Percentiles rank a stretch among this genome's conserved stretches.
Conservation (phyloP, 108 stramenopile genomes). For the Ochromonas danica region DNA sequence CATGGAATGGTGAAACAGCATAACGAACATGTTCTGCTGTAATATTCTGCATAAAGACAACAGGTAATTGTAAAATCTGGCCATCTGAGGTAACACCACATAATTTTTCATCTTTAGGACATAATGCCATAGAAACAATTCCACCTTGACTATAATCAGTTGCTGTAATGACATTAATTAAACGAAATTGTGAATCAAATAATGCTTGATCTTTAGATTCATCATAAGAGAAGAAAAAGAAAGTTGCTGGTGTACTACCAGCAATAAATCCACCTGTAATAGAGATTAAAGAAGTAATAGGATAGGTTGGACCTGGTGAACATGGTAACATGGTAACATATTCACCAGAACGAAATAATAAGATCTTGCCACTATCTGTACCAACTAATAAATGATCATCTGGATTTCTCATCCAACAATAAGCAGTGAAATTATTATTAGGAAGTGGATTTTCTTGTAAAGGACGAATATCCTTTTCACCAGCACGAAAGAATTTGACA, state of each 20-base stretch:
- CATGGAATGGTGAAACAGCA: slow-evolving; percentile 31
- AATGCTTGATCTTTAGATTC: not conserved
- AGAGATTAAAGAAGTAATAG: slow-evolving; percentile 45
- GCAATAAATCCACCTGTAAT: slow-evolving; percentile 50
- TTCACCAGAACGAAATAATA: slow-evolving; percentile 48
- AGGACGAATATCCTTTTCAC: slow-evolving; percentile 51
- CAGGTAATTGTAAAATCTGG: not conserved
- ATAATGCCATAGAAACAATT: slow-evolving; percentile 9
- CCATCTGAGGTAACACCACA: not conserved
- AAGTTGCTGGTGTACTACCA: slow-evolving; percentile 44
- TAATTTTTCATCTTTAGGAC: slow-evolving; percentile 14
- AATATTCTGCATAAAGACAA: not conserved
- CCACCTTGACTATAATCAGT: not conserved
- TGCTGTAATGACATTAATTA: not conserved
- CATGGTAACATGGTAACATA: slow-evolving; percentile 38
- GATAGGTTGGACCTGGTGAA: slow-evolving; percentile 41
- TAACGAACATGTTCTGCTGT: slow-evolving; percentile 2
- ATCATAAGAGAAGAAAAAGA: slow-evolving; percentile 41
- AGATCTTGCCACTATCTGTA: slow-evolving; percentile 50
- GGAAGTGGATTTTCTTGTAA: slow-evolving; percentile 43
- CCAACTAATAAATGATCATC: slow-evolving; percentile 54
- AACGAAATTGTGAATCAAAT: slow-evolving; percentile 5
- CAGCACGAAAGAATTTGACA: slow-evolving; percentile 54
- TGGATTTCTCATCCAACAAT: slow-evolving; percentile 52
- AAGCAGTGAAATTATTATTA: slow-evolving; percentile 46